Evolutionary conservation across 148 eudicot genomes (phyloP).

Genomic region (Chenopodium formosanum): DNA sequence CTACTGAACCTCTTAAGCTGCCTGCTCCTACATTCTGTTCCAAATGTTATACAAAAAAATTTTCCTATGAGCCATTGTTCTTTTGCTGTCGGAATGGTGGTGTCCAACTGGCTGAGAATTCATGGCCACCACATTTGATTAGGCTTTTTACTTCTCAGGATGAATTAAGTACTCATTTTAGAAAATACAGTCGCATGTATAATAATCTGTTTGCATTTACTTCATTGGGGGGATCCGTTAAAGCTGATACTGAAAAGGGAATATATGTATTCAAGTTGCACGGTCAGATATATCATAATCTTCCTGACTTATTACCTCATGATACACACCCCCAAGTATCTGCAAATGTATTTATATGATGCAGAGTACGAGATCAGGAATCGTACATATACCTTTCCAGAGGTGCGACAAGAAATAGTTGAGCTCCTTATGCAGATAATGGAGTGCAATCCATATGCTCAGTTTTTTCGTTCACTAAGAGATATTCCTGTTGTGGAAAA

Average conservation of each 20-base stretch:
- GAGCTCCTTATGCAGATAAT: not conserved
- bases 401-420: not conserved
- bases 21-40: no score
- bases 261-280: not conserved
- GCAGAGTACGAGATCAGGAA: not conserved
- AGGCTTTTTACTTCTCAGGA: not conserved
- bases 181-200: not conserved
- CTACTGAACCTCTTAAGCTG: no score
- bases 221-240: not conserved
- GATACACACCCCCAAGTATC: not conserved
- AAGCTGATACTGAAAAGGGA: not conserved
- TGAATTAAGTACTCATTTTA: not conserved
- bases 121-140: not conserved
- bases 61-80: not conserved
- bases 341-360: not conserved
- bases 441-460: constrained; percentile 3
- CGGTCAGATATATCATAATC: not conserved
- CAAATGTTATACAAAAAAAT: not conserved
- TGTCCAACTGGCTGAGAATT: not conserved
- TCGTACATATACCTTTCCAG: no score
- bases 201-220: not conserved
- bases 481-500: not conserved
- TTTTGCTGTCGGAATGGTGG: not conserved
- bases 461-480: not conserved
- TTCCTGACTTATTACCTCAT: not conserved